Percentiles rank a stretch among this genome's conserved stretches.
phyloP scores from a whole-genome alignment of 2,329 filamentous ascomycete species.

The Chrysosphaeria jannelii region DNA sequence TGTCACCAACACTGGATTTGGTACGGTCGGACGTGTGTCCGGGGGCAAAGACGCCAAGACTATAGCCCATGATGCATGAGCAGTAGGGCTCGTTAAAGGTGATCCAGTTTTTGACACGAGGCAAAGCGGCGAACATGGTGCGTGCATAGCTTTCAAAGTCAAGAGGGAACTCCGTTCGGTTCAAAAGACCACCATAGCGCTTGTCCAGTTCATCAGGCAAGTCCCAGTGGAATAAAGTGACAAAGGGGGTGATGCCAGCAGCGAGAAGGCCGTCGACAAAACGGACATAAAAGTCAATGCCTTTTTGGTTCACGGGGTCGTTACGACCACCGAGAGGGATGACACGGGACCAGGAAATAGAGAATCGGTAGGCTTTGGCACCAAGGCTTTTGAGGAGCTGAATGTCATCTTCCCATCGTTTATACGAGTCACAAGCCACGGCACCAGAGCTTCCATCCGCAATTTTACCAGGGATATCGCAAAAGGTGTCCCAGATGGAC shows the following conservation, averaged over 20 bases:
- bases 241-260: conserved; percentile 48
- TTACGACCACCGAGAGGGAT: conserved; percentile 62
- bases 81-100: conserved; percentile 84
- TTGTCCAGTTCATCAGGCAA: conserved; percentile 49
- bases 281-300: conserved; percentile 47
- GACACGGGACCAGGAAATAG: conserved; percentile 57
- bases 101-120: conserved; percentile 64
- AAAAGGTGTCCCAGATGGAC: conserved; percentile 81
- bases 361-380: conserved; percentile 55
- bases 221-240: conserved; percentile 77
- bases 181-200: conserved; percentile 54
- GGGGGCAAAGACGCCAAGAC: conserved; percentile 47
- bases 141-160: conserved; percentile 59
- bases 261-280: conserved; percentile 51
- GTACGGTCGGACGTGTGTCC: conserved; percentile 50
- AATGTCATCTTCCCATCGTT: conserved; percentile 50
- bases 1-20: conserved; percentile 42
- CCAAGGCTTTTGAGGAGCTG: conserved; percentile 44
- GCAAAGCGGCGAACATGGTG: conserved; percentile 41
- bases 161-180: conserved; percentile 52
- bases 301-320: conserved; percentile 52
- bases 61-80: conserved; percentile 53
- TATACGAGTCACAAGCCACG: conserved; percentile 65
- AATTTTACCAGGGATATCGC: conserved; percentile 51
- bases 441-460: conserved; percentile 46